Base-by-base conservation (phyloP, 1,284 basidiomycete species). In the Pascua guehoae region DNA sequence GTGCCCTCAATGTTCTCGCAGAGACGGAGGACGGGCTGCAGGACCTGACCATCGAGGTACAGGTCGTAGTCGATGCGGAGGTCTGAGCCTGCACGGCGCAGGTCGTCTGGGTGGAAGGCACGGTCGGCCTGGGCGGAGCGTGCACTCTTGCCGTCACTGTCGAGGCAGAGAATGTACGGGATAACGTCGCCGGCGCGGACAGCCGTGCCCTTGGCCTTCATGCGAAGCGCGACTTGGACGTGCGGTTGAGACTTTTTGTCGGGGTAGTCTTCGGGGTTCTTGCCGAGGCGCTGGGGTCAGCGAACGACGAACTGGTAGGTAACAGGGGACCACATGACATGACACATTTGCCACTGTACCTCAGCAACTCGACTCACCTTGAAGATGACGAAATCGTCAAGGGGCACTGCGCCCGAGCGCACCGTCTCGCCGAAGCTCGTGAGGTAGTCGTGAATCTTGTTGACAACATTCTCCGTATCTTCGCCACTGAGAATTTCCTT, bases 1-100 rank as follows among this genome's bases (percentile, higher is more conserved):
- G 94, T 98, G 9, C 95, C 95, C 69, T 97, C 91, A 56, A 99
- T 98, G 8, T 88, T 88, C 56, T 97, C 96, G 71, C 95, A 98
- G 57, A 98, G 79, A 69, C 96, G 86, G 70, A 98, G 90, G 51
- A 98, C 86, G 0, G 96, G 94, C 4, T 95, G 95, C 12, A 99
- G 81, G 43, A 99, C 85, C 76, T 98, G 96, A 17, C 90, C 84
- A 11, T 89, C 85, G 18, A 99, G 81, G 76, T 98, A 99, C 74
- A 90, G 86, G 67, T 96, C 91, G 74, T 87, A 92, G 76, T 96
- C 93, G 91, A 64, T 16, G 54, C 48, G 62, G 54, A 62, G 56
- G 52, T 84, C 83, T 12, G 83, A 80, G 0, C 81, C 85, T 12
- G 83, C 82, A 65, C 85, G 85, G 53, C 90, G 83, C 51, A 97